phyloP scores from a whole-genome alignment of 192 early-diverging fungal genomes.

The Podila minutissima region DNA sequence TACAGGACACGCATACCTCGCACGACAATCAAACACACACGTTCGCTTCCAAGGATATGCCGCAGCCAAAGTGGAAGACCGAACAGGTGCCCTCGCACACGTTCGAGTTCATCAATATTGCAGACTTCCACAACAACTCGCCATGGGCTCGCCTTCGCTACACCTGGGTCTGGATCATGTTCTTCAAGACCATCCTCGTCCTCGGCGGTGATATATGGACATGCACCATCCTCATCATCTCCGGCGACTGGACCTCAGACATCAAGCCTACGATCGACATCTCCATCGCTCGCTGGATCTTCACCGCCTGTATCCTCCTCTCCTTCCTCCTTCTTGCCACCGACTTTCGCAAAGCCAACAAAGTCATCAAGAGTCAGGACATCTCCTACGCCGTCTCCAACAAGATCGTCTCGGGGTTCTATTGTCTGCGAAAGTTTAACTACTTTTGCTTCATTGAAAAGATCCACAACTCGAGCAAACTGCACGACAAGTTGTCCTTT shows the following conservation, averaged over 20 bases:
- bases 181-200: slow-evolving; percentile 75
- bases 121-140: slow-evolving; percentile 22
- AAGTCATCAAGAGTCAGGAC: slow-evolving; percentile 71
- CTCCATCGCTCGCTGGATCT: slow-evolving; percentile 60
- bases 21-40: not conserved
- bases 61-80: slow-evolving; percentile 15
- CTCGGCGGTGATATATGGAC: slow-evolving; percentile 83
- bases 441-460: slow-evolving; percentile 83
- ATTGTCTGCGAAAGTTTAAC: slow-evolving; percentile 72
- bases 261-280: slow-evolving; percentile 53
- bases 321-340: slow-evolving; percentile 73
- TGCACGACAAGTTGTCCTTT: slow-evolving; percentile 76
- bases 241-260: slow-evolving; percentile 45
- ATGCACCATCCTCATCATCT: slow-evolving; percentile 68
- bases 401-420: slow-evolving; percentile 73
- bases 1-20: not conserved
- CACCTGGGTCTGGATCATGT: slow-evolving; percentile 61
- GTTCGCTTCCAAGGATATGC: not conserved
- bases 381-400: slow-evolving; percentile 81
- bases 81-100: slow-evolving; percentile 18
- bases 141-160: slow-evolving; percentile 46
- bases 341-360: slow-evolving; percentile 74
- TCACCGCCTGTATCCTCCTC: slow-evolving; percentile 67
- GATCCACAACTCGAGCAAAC: slow-evolving; percentile 68
- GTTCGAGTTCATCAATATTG: slow-evolving; percentile 24